Conservation (phyloP, 345 rosid genomes). For the Salix dunnii region DNA sequence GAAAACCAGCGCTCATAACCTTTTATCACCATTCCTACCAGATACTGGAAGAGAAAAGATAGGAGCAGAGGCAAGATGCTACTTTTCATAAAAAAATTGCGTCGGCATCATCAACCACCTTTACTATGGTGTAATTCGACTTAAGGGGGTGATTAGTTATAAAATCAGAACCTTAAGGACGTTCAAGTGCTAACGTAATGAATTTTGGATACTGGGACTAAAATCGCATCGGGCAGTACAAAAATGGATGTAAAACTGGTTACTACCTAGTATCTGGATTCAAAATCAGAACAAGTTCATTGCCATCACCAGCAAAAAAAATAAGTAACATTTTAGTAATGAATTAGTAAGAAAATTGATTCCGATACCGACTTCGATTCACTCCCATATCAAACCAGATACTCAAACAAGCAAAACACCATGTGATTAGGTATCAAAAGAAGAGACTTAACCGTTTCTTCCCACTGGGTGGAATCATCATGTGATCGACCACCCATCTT, state of each 20-base stretch:
- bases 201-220: too few species aligned
- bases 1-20: neutral
- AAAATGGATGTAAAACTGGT: neutral
- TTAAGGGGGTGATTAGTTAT: neutral
- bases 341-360: too few species aligned
- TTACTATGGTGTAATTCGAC: neutral
- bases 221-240: neutral
- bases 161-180: neutral
- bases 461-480: conserved; percentile 88
- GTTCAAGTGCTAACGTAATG: neutral
- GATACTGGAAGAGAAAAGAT: neutral
- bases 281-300: neutral
- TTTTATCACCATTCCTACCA: neutral
- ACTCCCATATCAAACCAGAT: conserved; percentile 5
- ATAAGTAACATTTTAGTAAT: neutral
- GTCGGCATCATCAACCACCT: neutral
- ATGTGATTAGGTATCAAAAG: conserved; percentile 5
- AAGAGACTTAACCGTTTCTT: conserved; percentile 63
- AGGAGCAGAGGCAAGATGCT: neutral
- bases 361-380: neutral
- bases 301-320: neutral
- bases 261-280: neutral
- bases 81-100: neutral
- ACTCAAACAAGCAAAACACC: conserved; percentile 8
- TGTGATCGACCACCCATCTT: conserved; percentile 89